Evolutionary conservation across 768 basidiomycete genomes (phyloP).

Genomic region (Russula sp.): DNA sequence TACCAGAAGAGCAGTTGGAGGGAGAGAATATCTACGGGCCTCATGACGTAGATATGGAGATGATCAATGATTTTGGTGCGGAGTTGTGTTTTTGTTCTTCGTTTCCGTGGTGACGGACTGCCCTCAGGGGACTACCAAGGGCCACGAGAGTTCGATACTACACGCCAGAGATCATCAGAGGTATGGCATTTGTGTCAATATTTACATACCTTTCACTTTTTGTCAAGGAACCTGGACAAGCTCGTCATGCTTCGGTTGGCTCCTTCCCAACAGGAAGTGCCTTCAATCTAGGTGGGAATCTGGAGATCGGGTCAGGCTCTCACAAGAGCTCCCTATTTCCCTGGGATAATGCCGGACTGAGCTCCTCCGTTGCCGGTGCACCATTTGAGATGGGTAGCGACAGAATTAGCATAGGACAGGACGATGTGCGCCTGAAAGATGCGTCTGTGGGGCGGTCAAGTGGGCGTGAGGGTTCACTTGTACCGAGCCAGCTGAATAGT

Average conservation of each 20-base stretch:
- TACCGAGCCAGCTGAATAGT: slow-evolving; percentile 32
- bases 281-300: slow-evolving; percentile 42
- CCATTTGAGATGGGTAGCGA: slow-evolving; percentile 42
- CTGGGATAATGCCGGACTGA: slow-evolving; percentile 75
- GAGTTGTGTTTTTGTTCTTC: background rate
- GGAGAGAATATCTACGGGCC: slow-evolving; percentile 5
- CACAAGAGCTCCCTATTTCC: slow-evolving; percentile 74
- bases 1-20: background rate
- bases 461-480: slow-evolving; percentile 56
- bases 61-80: slow-evolving; percentile 14
- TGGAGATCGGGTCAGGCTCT: slow-evolving; percentile 47
- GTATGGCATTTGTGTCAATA: slow-evolving; percentile 35
- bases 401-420: slow-evolving; percentile 49
- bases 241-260: slow-evolving; percentile 63
- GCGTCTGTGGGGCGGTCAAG: slow-evolving; percentile 46
- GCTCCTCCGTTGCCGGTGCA: slow-evolving; percentile 49
- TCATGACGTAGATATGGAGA: background rate
- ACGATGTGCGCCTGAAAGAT: slow-evolving; percentile 53
- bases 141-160: slow-evolving; percentile 29
- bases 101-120: background rate
- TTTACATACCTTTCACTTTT: background rate
- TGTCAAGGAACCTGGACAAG: slow-evolving; percentile 80
- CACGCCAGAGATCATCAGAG: slow-evolving; percentile 56
- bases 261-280: slow-evolving; percentile 50
- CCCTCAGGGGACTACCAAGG: background rate